phyloP scores from a whole-genome alignment of 768 basidiomycete genomes.

The Piloderma croceum region DNA sequence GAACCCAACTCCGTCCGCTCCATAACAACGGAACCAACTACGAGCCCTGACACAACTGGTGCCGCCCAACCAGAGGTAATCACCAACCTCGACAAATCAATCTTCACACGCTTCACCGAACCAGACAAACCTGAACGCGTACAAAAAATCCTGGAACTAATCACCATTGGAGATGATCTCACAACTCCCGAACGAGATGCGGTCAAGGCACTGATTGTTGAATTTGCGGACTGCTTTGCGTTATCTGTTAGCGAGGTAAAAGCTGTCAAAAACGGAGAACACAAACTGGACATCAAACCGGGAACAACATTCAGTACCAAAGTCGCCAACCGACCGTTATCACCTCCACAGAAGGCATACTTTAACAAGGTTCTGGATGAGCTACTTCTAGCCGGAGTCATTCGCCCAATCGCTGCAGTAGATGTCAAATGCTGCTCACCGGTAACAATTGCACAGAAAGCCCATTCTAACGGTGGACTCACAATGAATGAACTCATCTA shows the following conservation, averaged over 20 bases:
- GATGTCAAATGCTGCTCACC: constrained; percentile 9
- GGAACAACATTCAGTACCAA: constrained; percentile 11
- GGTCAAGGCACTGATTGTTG: constrained; percentile 17
- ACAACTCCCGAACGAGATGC: constrained; percentile 6
- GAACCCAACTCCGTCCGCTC: neutral
- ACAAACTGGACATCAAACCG: constrained; percentile 15
- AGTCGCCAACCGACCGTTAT: constrained; percentile 16
- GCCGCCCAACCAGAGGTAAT: neutral
- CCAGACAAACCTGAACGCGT: constrained; percentile 18
- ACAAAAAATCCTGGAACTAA: constrained; percentile 8
- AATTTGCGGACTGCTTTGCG: constrained; percentile 37
- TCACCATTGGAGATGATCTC: constrained; percentile 19
- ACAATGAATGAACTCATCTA: constrained; percentile 5
- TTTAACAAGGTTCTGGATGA: constrained; percentile 18
- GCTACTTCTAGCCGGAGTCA: constrained; percentile 26
- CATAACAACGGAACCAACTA: neutral
- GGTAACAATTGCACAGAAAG: constrained; percentile 13
- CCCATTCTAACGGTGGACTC: constrained; percentile 3
- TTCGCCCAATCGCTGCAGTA: constrained; percentile 1
- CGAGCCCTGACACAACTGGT: neutral
- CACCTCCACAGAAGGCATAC: constrained; percentile 14
- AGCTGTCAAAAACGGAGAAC: constrained; percentile 14
- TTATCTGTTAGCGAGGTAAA: constrained; percentile 26
- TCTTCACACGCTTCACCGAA: constrained; percentile 13
- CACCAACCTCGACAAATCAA: neutral